phyloP scores from a whole-genome alignment of 352 stramenopile genomes.

The Phytopythium chamaehyphon region DNA sequence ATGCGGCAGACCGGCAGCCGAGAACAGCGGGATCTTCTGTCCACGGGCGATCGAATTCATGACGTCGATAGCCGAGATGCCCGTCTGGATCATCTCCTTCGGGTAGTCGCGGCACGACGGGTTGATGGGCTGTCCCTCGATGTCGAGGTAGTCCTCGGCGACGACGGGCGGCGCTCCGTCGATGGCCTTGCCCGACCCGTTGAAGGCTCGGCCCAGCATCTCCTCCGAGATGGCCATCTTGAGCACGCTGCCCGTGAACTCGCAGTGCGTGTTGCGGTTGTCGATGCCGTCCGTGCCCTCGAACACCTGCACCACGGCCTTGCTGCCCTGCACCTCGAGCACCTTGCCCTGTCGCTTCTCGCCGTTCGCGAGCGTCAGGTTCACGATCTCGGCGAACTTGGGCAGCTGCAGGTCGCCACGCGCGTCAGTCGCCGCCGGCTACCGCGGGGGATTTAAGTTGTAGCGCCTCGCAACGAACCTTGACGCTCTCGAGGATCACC shows the following conservation, averaged over 20 bases:
- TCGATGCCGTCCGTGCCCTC: slow-evolving; percentile 99
- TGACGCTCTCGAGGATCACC: slow-evolving; percentile 99
- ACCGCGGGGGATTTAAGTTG: not conserved
- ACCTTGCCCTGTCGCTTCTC: slow-evolving; percentile 92
- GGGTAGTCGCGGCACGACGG: slow-evolving; percentile 98
- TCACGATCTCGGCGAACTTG: slow-evolving; percentile 99
- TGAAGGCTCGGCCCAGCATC: slow-evolving; percentile 97
- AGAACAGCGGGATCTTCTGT: slow-evolving; percentile 99
- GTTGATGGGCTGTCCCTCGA: slow-evolving; percentile 99
- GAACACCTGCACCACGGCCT: slow-evolving; percentile 96
- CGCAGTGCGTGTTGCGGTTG: slow-evolving; percentile 97
- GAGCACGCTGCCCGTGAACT: slow-evolving; percentile 98
- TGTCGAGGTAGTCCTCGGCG: slow-evolving; percentile 98
- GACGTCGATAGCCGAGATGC: slow-evolving; percentile 99
- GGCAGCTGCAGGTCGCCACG: slow-evolving; percentile 56
- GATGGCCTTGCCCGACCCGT: slow-evolving; percentile 98
- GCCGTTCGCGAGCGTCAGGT: slow-evolving; percentile 95
- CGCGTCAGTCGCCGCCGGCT: not conserved
- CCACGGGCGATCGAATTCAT: slow-evolving; percentile 99
- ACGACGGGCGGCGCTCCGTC: slow-evolving; percentile 96
- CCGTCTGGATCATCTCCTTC: slow-evolving; percentile 99
- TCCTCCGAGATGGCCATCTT: slow-evolving; percentile 99
- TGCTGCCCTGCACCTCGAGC: slow-evolving; percentile 96
- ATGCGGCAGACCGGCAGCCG: slow-evolving; percentile 97
- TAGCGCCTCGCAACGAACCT: slow-evolving; percentile 57